These are phyloP conservation scores for Paramyrothecium sp. DNA, from an alignment of 2,329 filamentous ascomycete species.

Conservation along the genomic window DNA sequence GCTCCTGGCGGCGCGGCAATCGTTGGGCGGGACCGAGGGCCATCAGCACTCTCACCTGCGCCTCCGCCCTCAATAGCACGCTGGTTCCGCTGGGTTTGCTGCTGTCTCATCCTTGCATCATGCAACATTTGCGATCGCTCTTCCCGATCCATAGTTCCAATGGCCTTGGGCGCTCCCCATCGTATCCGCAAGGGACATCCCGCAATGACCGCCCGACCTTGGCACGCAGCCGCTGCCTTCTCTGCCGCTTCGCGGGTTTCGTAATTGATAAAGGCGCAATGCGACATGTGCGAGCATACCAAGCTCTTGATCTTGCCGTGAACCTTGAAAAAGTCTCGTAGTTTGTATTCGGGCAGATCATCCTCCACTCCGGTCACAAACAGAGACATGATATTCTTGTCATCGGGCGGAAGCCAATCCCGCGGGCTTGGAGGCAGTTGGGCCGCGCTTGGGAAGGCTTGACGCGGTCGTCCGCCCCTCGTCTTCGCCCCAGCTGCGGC, in stretches of 20 bases:
- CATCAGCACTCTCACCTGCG: constrained; percentile 19
- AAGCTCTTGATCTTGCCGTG: constrained; percentile 90
- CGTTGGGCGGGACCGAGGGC: constrained; percentile 22
- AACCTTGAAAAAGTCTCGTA: constrained; percentile 85
- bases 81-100: constrained; percentile 3
- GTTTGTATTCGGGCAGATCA: constrained; percentile 87
- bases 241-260: constrained; percentile 82
- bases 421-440: constrained; percentile 77
- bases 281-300: constrained; percentile 94
- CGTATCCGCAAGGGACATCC: constrained; percentile 87
- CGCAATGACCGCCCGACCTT: constrained; percentile 85
- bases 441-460: constrained; percentile 67
- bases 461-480: constrained; percentile 38
- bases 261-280: constrained; percentile 97
- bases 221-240: constrained; percentile 77
- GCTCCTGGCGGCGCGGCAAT: constrained; percentile 79
- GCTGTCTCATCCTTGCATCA: constrained; percentile 56
- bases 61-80: constrained; percentile 7
- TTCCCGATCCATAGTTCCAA: constrained; percentile 89
- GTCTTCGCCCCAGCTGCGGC: constrained; percentile 47
- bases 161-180: constrained; percentile 89
- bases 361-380: constrained; percentile 97
- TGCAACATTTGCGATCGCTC: constrained; percentile 77
- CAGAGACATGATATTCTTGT: constrained; percentile 84
- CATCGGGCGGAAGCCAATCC: constrained; percentile 82